A percentile compares a stretch with the other conserved stretches of the same genome.
These are phyloP conservation scores for Dendrobium officinale DNA, from an alignment of 106 monocot species.

Conservation along the genomic window DNA sequence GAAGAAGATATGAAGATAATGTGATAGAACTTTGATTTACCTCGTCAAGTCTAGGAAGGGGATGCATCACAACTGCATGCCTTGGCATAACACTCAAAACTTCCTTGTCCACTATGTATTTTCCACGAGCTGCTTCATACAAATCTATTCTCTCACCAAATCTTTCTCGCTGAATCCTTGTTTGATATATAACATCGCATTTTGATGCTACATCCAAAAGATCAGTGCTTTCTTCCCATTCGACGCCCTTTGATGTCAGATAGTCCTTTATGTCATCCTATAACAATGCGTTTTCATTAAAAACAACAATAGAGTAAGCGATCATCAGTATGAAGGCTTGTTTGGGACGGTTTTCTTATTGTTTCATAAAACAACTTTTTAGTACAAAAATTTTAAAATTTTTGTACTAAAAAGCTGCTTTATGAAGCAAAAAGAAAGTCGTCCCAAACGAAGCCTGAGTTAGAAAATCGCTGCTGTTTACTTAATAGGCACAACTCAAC, in stretches of 20 bases:
- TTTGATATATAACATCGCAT: constrained; percentile 97
- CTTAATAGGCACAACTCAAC: no score
- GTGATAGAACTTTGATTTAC: constrained; percentile 19
- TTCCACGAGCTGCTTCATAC: constrained; percentile 96
- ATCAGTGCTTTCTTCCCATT: constrained; percentile 92
- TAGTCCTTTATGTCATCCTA: constrained; percentile 98
- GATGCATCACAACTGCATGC: constrained; percentile 93
- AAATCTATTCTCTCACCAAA: constrained; percentile 93
- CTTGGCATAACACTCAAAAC: constrained; percentile 78
- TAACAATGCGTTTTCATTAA: background rate
- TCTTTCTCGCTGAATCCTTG: constrained; percentile 90
- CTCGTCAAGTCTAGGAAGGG: constrained; percentile 98
- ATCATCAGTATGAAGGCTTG: no score
- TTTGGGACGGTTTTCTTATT: no score
- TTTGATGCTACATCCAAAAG: constrained; percentile 87
- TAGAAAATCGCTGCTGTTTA: no score
- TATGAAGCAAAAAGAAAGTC: no score
- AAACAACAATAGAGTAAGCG: no score
- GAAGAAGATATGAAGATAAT: background rate
- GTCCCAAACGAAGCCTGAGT: no score
- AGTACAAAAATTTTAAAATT: no score
- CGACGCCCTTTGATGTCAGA: constrained; percentile 61
- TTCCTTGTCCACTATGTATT: constrained; percentile 77
- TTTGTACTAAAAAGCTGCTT: no score
- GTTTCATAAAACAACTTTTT: no score